Evolutionary conservation across 2,329 filamentous ascomycete species (phyloP), one percentile per base, ranked within the genome.

Genomic region (Pseudohalonectria lignicola): DNA sequence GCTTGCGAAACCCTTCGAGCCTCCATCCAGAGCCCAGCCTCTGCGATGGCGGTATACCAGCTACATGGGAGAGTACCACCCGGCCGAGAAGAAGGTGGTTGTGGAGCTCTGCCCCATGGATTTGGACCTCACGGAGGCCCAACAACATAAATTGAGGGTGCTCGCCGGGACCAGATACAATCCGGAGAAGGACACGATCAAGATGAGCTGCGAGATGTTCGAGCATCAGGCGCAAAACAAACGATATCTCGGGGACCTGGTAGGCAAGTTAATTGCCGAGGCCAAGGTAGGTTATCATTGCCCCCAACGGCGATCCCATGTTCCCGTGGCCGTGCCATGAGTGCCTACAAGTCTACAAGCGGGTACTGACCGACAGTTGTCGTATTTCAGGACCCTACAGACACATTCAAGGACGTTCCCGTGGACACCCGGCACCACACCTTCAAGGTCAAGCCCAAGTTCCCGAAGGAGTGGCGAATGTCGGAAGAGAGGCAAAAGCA

Each of bases 21-120:
- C 79, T 3, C 86, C 90, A 2, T 70, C 73, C 12, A 59, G 69
- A 21, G 60, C 76, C 33, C 71, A 84, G 49, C 77, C 86, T 33
- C 76, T 98, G 41, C 82, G 90, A 51, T 98, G 95, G 77, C 82
- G 92, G 52, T 95, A 94, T 67, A 98, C 92, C 13, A 88, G 82
- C 28, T 96, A 96, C 64, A 82, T 98, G 73, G 90, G 90, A 51
- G 92, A 96, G 62, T 68, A 75, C 40, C 93, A 98, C 63, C 90
- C 92, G 0, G 86, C 90, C 3, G 79, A 87, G 61, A 80, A 79
- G 55, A 98, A 98, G 68, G 88, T 98, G 16, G 88, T 96, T 11
- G 78, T 96, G 39, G 85, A 95, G 56, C 94, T 96, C 62, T 76
- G 71, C 45, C 80, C 83, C 13, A 61, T 62, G 40, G 86, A 94